Evolutionary conservation across 176 grass and related monocot genomes (phyloP).

Genomic region (Aegilops sharonensis): DNA sequence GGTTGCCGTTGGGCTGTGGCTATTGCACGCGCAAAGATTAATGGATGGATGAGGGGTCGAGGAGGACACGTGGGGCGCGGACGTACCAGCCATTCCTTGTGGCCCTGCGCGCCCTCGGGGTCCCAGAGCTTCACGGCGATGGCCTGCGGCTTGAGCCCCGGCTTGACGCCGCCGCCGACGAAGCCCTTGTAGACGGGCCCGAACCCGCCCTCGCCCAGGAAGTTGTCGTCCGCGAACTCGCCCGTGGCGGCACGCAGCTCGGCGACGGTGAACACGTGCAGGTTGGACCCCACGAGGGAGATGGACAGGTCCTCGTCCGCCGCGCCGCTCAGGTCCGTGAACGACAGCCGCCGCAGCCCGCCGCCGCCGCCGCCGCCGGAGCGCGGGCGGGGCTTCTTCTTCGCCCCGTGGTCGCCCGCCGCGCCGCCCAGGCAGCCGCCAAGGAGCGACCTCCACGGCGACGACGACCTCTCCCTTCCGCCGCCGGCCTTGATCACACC

Average conservation of each 20-base stretch:
- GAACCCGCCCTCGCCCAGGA: slow-evolving; percentile 79
- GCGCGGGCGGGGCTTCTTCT: slow-evolving; percentile 30
- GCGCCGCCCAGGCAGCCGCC: slow-evolving; percentile 28
- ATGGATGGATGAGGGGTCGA: neutral
- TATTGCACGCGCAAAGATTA: neutral
- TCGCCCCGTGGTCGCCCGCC: neutral
- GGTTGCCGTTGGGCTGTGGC: neutral
- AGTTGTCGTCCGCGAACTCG: slow-evolving; percentile 56
- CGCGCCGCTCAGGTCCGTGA: slow-evolving; percentile 59
- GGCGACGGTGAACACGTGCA: slow-evolving; percentile 57
- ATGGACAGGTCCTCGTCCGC: slow-evolving; percentile 65
- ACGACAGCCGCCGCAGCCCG: slow-evolving; percentile 42
- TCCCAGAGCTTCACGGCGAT: slow-evolving; percentile 80
- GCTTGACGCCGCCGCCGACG: slow-evolving; percentile 57
- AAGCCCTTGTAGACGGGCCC: slow-evolving; percentile 71
- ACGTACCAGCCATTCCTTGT: slow-evolving; percentile 82
- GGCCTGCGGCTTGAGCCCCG: slow-evolving; percentile 51
- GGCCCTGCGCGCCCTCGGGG: slow-evolving; percentile 64
- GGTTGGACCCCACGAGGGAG: slow-evolving; percentile 66
- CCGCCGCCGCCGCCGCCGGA: slow-evolving; percentile 10
- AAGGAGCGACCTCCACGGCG: slow-evolving; percentile 38
- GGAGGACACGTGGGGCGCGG: neutral
- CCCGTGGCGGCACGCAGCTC: slow-evolving; percentile 52
- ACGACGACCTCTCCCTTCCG: slow-evolving; percentile 5
- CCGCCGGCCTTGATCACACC: neutral